Base-by-base conservation (phyloP, 805 yeast species). In the Wickerhamiella slavikovae region DNA sequence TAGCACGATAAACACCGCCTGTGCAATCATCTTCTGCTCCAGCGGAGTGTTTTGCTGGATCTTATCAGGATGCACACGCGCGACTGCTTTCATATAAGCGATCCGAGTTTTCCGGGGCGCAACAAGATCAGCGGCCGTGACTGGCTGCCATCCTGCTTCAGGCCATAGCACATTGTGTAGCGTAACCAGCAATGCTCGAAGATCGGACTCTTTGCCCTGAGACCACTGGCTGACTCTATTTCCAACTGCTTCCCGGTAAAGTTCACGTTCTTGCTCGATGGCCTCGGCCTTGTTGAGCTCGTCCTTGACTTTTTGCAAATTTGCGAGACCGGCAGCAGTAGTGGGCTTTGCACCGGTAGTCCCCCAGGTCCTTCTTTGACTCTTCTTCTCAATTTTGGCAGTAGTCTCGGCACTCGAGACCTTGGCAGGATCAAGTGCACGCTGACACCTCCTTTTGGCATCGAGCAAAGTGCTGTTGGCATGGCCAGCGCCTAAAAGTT, bases 91-190 rank as follows among this genome's bases (percentile, higher is more conserved):
- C 79, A 75, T 67, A 49, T 89, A 89, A 13, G 60, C 59, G 22
- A 85, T 57, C 48, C 85, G 85, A 22, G 82, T 95, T 48, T 77
- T 82, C 42, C 82, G 83, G 13, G 92, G 85, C 38, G 83, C 57
- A 35, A 89, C 89, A 35, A 89, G 56, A 33, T 85, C 95, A 3
- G 72, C 61, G 44, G 74, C 50, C 1, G 70, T 49, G 4, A 82
- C 71, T 12, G 64, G 57, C 37, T 63, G 64, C 91, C 89, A 77
- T 23, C 64, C 62, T 2, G 64, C 38, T 27, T 62, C 68, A 9
- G 77, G 70, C 69, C 78, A 69, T 10, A 89, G 51, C 12, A 89
- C 62, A 2, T 54, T 49, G 22, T 77, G 71, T 33, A 89, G 53
- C 3, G 80, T 63, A 2, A 80, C 61, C 19, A 89, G 57, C 33